Evolutionary conservation across 2,329 filamentous ascomycete species (phyloP).

Genomic region (Sarocladium brachiariae): DNA sequence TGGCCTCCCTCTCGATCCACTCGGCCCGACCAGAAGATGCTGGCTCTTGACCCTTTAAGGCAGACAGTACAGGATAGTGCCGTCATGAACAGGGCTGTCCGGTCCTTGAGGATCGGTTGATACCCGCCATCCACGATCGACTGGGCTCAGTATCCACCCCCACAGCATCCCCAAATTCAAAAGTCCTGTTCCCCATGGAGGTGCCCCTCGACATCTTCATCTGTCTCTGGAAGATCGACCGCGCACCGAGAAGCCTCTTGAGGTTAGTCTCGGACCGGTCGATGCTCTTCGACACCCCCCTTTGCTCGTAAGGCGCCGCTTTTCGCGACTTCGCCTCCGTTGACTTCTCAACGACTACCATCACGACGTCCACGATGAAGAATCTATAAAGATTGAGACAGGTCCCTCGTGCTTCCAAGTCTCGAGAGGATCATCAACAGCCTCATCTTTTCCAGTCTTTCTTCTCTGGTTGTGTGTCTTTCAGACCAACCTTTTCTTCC

Average conservation of each 20-base stretch:
- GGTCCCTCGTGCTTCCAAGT: neutral
- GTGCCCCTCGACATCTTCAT: no score
- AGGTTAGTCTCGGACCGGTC: neutral
- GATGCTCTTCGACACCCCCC: neutral
- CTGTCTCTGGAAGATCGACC: neutral
- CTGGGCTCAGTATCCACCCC: no score
- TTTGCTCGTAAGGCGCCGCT: no score
- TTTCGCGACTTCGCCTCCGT: no score
- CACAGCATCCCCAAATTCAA: neutral
- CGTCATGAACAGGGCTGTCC: neutral
- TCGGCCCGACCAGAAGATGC: no score
- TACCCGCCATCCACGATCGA: no score
- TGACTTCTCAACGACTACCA: no score
- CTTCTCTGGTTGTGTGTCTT: no score
- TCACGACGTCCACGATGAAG: no score
- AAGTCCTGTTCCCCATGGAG: neutral
- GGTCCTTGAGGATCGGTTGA: neutral
- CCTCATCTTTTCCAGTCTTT: neutral
- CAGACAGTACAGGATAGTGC: neutral
- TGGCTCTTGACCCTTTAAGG: no score
- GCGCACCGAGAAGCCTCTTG: no score
- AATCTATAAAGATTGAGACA: constrained; percentile 2
- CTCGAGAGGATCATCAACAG: neutral
- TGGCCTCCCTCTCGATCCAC: no score
- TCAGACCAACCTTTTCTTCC: neutral